These are phyloP conservation scores for Aphanoascus verrucosus DNA, from an alignment of 2,329 filamentous ascomycete species.

Conservation along the genomic window DNA sequence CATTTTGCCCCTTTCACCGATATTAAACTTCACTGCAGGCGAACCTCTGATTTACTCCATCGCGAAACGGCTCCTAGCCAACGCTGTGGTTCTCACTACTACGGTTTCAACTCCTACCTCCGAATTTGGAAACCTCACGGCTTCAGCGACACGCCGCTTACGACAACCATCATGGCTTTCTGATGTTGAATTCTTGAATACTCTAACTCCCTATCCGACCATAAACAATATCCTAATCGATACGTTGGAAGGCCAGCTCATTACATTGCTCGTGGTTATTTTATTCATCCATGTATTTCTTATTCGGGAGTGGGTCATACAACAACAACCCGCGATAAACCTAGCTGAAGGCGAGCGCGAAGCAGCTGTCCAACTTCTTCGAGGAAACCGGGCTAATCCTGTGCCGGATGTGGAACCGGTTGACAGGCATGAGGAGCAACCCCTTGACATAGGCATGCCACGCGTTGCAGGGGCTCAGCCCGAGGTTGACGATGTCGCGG, in stretches of 20 bases:
- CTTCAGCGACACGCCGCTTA: slow-evolving; percentile 20
- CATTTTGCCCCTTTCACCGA: slow-evolving; percentile 30
- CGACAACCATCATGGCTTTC: slow-evolving; percentile 45
- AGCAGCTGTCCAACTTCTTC: slow-evolving; percentile 41
- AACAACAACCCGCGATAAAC: slow-evolving; percentile 89
- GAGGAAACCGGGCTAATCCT: slow-evolving; percentile 25
- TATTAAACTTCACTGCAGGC: slow-evolving; percentile 32
- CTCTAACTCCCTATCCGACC: slow-evolving; percentile 54
- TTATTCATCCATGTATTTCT: slow-evolving; percentile 95
- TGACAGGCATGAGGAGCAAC: slow-evolving; percentile 7
- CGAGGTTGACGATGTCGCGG: background rate
- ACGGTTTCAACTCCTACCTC: slow-evolving; percentile 23
- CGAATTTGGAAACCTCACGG: slow-evolving; percentile 21
- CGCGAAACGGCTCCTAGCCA: slow-evolving; percentile 35
- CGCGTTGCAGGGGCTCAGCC: background rate
- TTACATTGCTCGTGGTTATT: slow-evolving; percentile 81
- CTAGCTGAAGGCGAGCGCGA: slow-evolving; percentile 49
- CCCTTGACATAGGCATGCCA: background rate
- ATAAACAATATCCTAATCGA: slow-evolving; percentile 73
- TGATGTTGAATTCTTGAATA: slow-evolving; percentile 45
- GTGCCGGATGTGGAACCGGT: slow-evolving; percentile 12
- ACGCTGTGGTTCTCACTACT: slow-evolving; percentile 20
- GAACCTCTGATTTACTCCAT: slow-evolving; percentile 40
- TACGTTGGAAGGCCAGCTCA: slow-evolving; percentile 82
- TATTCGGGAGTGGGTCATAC: slow-evolving; percentile 94